Percentiles rank a stretch among this genome's conserved stretches.
Evolutionary conservation across 2,329 filamentous ascomycete genomes (phyloP).

Genomic region (Ilyonectria mors-panacis): DNA sequence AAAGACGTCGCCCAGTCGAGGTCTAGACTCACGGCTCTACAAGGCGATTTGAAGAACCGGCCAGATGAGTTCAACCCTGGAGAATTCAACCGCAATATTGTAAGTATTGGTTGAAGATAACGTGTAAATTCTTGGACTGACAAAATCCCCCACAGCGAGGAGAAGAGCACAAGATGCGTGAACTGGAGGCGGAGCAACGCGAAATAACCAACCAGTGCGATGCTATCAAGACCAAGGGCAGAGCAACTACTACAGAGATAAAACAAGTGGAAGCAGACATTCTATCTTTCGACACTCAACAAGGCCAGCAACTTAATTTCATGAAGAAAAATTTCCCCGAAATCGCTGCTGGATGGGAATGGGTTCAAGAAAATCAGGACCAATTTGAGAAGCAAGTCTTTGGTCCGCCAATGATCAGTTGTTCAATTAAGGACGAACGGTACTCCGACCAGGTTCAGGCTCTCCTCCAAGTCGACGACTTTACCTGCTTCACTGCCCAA

Average conservation of each 20-base stretch:
- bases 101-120: constrained; percentile 58
- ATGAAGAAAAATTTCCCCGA: constrained; percentile 75
- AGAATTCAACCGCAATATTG: constrained; percentile 81
- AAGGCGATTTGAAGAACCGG: constrained; percentile 73
- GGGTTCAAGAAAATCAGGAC: constrained; percentile 80
- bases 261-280: constrained; percentile 64
- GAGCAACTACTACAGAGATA: constrained; percentile 56
- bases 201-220: constrained; percentile 56
- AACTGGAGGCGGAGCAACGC: constrained; percentile 62
- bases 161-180: constrained; percentile 70
- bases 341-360: constrained; percentile 80
- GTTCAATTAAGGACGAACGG: constrained; percentile 80
- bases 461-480: constrained; percentile 66
- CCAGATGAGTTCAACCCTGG: constrained; percentile 78
- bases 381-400: constrained; percentile 83
- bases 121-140: constrained; percentile 35
- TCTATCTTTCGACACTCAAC: constrained; percentile 77
- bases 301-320: constrained; percentile 80
- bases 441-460: constrained; percentile 73
- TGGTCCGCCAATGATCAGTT: constrained; percentile 85
- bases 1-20: constrained; percentile 66
- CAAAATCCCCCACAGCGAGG: constrained; percentile 64
- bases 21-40: constrained; percentile 73
- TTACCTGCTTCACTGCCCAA: constrained; percentile 82
- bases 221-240: constrained; percentile 60